Conservation (phyloP, 2,329 filamentous ascomycete species). For the Penicillium expansum region DNA sequence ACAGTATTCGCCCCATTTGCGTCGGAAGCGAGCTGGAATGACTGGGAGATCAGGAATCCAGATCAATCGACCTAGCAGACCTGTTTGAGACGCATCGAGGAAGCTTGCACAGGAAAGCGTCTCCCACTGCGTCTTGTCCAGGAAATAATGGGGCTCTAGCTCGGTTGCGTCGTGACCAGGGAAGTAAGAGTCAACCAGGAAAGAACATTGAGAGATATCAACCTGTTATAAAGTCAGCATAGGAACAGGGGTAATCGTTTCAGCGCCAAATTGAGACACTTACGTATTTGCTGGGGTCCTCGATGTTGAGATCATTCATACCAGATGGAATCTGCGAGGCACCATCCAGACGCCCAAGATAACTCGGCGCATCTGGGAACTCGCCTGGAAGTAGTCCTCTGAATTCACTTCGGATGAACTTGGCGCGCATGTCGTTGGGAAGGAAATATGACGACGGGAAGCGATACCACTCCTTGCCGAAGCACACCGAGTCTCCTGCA, state of each 20-base stretch:
- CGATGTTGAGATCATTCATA: constrained; percentile 88
- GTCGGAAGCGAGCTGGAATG: constrained; percentile 65
- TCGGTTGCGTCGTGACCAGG: constrained; percentile 58
- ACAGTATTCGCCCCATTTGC: constrained; percentile 88
- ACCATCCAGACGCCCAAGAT: constrained; percentile 74
- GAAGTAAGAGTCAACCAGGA: constrained; percentile 84
- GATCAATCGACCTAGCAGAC: constrained; percentile 69
- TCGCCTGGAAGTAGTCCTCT: constrained; percentile 83
- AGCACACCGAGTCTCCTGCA: constrained; percentile 71
- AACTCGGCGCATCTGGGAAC: constrained; percentile 70
- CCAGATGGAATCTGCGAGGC: constrained; percentile 77
- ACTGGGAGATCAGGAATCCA: constrained; percentile 74
- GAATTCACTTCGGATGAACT: constrained; percentile 90
- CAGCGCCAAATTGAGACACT: constrained; percentile 28
- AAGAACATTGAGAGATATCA: constrained; percentile 71
- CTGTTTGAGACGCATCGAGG: constrained; percentile 73
- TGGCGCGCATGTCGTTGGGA: constrained; percentile 76
- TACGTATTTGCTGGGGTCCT: constrained; percentile 84
- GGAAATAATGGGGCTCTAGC: constrained; percentile 76
- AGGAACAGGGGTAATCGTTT: neutral
- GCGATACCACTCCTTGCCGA: constrained; percentile 97
- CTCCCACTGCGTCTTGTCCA: constrained; percentile 75
- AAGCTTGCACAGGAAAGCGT: constrained; percentile 72
- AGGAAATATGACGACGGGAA: constrained; percentile 93
- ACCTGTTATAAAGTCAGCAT: constrained; percentile 44